Evolutionary conservation across 1,284 basidiomycete species (phyloP).

Genomic region (Puccinia horiana): DNA sequence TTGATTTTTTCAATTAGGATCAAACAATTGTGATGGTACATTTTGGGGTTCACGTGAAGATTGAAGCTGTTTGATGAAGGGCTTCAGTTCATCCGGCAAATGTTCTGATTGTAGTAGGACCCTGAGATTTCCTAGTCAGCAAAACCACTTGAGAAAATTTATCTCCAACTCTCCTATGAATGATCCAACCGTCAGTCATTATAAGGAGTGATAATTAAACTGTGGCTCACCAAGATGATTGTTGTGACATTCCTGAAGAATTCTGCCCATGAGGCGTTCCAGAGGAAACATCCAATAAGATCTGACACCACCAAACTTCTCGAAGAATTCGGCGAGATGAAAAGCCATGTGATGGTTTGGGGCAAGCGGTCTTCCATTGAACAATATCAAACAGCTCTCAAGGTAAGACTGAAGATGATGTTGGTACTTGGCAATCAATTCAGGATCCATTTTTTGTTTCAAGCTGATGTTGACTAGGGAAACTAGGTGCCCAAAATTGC

Average conservation of each 20-base stretch:
- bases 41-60: background rate
- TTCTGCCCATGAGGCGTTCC: constrained; percentile 31
- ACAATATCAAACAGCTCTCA: background rate
- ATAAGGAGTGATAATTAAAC: background rate
- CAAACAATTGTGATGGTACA: background rate
- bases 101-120: background rate
- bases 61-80: background rate
- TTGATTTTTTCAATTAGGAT: background rate
- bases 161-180: constrained; percentile 26
- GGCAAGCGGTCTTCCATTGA: background rate
- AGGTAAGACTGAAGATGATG: constrained; percentile 5
- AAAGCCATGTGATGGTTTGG: constrained; percentile 42
- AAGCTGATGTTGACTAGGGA: background rate
- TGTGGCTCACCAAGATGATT: constrained; percentile 24
- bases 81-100: background rate
- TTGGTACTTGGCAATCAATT: background rate
- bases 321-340: constrained; percentile 29
- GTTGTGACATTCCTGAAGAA: constrained; percentile 18
- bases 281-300: constrained; percentile 29
- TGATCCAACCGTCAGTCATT: background rate
- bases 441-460: background rate
- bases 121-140: constrained; percentile 3
- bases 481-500: background rate
- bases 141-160: background rate
- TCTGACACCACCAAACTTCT: constrained; percentile 3